Base-by-base conservation (phyloP, 2,329 filamentous ascomycete species). In the Verticillium longisporum region DNA sequence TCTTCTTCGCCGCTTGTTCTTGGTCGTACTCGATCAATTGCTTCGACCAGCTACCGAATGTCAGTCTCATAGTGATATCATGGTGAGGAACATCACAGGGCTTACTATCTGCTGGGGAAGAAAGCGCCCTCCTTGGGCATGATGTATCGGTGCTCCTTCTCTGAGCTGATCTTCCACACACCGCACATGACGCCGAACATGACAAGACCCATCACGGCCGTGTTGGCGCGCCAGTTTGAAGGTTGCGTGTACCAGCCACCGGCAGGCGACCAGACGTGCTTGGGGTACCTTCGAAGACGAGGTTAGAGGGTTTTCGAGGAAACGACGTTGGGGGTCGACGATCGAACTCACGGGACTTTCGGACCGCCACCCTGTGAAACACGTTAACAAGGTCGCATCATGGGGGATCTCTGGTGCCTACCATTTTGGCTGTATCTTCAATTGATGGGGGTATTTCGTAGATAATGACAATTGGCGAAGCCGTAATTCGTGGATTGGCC, bases 221-320 rank as follows among this genome's bases (percentile, higher is more conserved):
- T 99, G 82, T 99, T 99, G 71, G 81, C 79, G 76, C 90, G 95
- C 95, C 95, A 99, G 83, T 99, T 99, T 68, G 85, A 82, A 60
- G 95, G 95, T 75, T 96, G 94, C 60, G 89, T 81, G 78, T 99
- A 99, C 95, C 95, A 99, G 78, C 95, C 95, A 84, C 95, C 95
- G 67, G 94, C 83, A 64, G 95, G 95, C 72, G 95, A 98, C 95
- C 95, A 99, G 84, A 99, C 92, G 83, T 99, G 94, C 84, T 97
- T 97, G 76, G 92, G 93, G 79, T 97, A 97, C 73, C 92, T 96
- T 70, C 56, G 50, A 37, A 18, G n/a, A 32, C 58, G 61, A 45
- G 57, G 63, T 63, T 60, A 60, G 61, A 58, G 55, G 56, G 60
- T 57, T 60, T 65, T 70, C 66, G 66, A 70, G 62, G 60, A 37